These are phyloP conservation scores for Tetraselmis striata DNA, from an alignment of 139 green algal species.

Conservation along the genomic window DNA sequence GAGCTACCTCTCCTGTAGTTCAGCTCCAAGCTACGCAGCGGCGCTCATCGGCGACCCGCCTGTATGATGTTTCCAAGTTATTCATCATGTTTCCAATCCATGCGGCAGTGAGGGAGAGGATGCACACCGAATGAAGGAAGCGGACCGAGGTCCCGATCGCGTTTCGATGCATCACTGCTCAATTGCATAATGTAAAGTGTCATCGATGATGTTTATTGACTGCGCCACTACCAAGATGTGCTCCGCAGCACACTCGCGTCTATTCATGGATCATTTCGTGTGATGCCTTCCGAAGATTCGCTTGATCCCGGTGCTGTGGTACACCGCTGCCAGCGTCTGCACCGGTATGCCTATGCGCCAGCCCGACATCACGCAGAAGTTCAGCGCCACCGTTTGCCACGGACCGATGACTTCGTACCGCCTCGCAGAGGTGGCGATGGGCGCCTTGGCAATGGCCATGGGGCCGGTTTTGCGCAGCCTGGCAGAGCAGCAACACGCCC, in stretches of 20 bases:
- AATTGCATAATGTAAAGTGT: too few relatives aligned
- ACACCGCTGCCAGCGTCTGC: not conserved
- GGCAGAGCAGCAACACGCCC: not conserved
- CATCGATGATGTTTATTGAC: not conserved
- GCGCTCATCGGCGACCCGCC: too few relatives aligned
- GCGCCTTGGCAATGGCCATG: not conserved
- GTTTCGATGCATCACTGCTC: not conserved
- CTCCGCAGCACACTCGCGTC: too few relatives aligned
- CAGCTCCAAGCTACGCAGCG: too few relatives aligned
- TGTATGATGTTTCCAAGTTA: too few relatives aligned
- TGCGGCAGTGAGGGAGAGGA: too few relatives aligned
- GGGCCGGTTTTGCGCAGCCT: not conserved
- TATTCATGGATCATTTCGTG: not conserved
- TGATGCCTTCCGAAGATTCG: not conserved
- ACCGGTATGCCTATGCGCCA: not conserved
- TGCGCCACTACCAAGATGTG: too few relatives aligned
- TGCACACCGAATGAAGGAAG: too few relatives aligned
- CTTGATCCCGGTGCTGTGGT: not conserved
- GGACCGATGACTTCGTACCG: not conserved
- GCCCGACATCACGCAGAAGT: not conserved
- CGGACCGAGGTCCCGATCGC: not conserved
- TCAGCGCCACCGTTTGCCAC: not conserved
- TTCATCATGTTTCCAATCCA: too few relatives aligned
- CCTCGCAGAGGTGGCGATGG: slow-evolving; percentile 3
- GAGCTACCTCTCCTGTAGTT: too few relatives aligned